A percentile compares a stretch with the other conserved stretches of the same genome.
Evolutionary conservation across 805 yeast species (phyloP).

Genomic region (Metschnikowia gelsemii): DNA sequence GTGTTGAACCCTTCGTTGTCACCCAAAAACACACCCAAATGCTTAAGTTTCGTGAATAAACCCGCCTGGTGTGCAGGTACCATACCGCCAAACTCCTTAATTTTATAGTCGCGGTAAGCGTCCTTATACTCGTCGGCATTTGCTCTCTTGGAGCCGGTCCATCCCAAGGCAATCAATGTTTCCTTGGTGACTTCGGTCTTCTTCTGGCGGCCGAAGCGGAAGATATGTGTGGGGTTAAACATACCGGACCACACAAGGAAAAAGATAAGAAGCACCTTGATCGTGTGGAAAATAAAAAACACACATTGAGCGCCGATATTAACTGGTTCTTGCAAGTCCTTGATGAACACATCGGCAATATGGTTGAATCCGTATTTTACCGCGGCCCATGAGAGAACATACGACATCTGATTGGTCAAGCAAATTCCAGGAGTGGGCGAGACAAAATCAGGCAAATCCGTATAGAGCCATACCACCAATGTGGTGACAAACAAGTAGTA

Average conservation of each 20-base stretch:
- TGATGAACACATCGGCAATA: conserved; percentile 47
- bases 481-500: conserved; percentile 39
- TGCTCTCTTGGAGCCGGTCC: conserved; percentile 90
- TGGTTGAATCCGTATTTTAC: conserved; percentile 36
- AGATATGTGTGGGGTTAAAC: conserved; percentile 62
- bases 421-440: conserved; percentile 93
- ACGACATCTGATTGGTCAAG: conserved; percentile 58
- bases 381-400: conserved; percentile 24
- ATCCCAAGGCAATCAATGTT: conserved; percentile 66
- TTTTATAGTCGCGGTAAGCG: conserved; percentile 59
- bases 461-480: conserved; percentile 75
- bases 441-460: conserved; percentile 86
- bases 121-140: conserved; percentile 69
- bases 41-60: conserved; percentile 53
- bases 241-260: conserved; percentile 64
- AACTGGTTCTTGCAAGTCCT: conserved; percentile 46
- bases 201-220: conserved; percentile 30
- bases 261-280: conserved; percentile 59
- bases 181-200: conserved; percentile 46
- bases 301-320: conserved; percentile 53
- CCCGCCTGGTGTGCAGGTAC: conserved; percentile 77
- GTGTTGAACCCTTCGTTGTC: conserved; percentile 83
- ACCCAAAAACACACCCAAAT: conserved; percentile 62
- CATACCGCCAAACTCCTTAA: conserved; percentile 70
- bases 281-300: conserved; percentile 69